phyloP scores from a whole-genome alignment of 148 eudicot species.

The Camellia lanceoleosa region DNA sequence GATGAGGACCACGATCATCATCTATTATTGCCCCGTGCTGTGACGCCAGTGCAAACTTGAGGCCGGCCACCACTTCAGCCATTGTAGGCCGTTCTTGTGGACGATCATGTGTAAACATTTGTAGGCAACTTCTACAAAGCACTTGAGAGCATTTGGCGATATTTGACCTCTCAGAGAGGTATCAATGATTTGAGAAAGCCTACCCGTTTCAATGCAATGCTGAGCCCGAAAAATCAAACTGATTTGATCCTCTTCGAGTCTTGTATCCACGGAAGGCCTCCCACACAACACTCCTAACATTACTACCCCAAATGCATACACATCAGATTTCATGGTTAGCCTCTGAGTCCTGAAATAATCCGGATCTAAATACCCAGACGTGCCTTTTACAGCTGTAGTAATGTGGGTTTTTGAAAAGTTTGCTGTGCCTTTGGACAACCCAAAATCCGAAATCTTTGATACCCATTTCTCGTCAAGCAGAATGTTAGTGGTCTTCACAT shows the following conservation, averaged over 20 bases:
- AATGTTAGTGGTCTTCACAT: background rate
- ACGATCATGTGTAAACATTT: too few species aligned
- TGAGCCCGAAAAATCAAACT: background rate
- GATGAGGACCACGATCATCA: too few species aligned
- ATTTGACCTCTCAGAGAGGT: background rate
- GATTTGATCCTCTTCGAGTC: background rate
- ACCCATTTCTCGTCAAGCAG: background rate
- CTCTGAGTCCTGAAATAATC: background rate
- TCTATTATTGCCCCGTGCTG: background rate
- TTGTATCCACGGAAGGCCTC: background rate
- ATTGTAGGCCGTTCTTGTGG: too few species aligned
- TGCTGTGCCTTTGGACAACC: too few species aligned
- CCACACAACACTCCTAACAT: background rate
- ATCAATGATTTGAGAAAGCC: background rate
- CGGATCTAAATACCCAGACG: background rate
- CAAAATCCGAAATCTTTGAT: background rate
- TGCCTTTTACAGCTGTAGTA: too few species aligned
- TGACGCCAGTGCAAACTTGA: background rate
- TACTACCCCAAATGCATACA: constrained; percentile 2
- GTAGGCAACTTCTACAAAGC: too few species aligned
- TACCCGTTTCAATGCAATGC: background rate
- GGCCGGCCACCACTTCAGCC: background rate
- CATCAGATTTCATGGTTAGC: background rate
- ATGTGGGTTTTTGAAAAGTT: too few species aligned
- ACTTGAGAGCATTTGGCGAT: background rate